Evolutionary conservation across 1,139 yeast genomes (phyloP).

Genomic region (Candida sanyaensis): DNA sequence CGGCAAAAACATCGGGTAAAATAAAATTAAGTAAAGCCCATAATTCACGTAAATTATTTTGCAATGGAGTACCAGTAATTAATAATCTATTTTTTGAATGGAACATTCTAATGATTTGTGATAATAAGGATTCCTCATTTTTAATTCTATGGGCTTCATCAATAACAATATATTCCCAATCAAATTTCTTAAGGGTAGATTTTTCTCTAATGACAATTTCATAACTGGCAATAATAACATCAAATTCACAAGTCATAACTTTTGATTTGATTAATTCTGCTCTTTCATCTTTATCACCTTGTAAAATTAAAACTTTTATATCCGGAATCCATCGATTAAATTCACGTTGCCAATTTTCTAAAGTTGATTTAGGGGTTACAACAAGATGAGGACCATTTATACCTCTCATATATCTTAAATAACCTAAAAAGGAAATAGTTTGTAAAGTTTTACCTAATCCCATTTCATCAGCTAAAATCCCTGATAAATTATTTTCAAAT

Average conservation of each 20-base stretch:
- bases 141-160: slow-evolving; percentile 85
- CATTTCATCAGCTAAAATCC: slow-evolving; percentile 97
- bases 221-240: slow-evolving; percentile 71
- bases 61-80: slow-evolving; percentile 82
- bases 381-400: slow-evolving; percentile 74
- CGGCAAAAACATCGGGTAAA: slow-evolving; percentile 77
- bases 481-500: slow-evolving; percentile 82
- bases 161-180: slow-evolving; percentile 74
- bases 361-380: slow-evolving; percentile 76
- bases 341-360: slow-evolving; percentile 81
- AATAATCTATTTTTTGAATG: slow-evolving; percentile 68
- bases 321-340: slow-evolving; percentile 81
- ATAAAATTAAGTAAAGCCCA: slow-evolving; percentile 80
- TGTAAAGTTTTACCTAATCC: slow-evolving; percentile 96
- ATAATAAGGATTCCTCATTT: slow-evolving; percentile 71
- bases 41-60: slow-evolving; percentile 74
- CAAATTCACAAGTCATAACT: slow-evolving; percentile 65
- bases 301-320: slow-evolving; percentile 63
- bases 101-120: slow-evolving; percentile 74
- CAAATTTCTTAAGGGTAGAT: slow-evolving; percentile 59
- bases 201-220: slow-evolving; percentile 80
- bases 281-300: slow-evolving; percentile 74
- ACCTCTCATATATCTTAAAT: slow-evolving; percentile 59
- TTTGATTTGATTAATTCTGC: slow-evolving; percentile 49
- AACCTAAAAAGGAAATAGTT: slow-evolving; percentile 82